These are phyloP conservation scores for Chloranthus sessilifolius DNA, from an alignment of 164 flowering plant genomes.

Conservation along the genomic window DNA sequence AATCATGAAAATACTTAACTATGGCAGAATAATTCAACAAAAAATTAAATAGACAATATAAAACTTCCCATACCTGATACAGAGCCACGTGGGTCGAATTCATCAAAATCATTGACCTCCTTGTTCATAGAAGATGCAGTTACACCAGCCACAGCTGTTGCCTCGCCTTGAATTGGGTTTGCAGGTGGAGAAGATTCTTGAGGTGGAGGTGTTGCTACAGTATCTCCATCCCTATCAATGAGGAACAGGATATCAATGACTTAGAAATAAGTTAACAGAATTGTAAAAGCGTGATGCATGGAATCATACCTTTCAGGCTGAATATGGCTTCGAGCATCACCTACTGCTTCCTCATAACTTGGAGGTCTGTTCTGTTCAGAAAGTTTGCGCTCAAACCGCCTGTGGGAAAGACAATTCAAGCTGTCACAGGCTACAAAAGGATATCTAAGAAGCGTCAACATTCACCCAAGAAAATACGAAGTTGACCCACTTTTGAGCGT, in stretches of 20 bases:
- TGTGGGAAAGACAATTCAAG: constrained; percentile 12
- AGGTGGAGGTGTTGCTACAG: constrained; percentile 21
- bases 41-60: too few species aligned
- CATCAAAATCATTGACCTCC: constrained; percentile 52
- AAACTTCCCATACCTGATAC: constrained; percentile 75
- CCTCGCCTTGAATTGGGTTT: constrained; percentile 26
- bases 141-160: constrained; percentile 20
- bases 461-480: too few species aligned
- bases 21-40: too few species aligned
- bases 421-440: neutral
- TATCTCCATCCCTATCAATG: constrained; percentile 48
- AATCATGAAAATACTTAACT: too few species aligned
- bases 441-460: too few species aligned
- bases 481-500: too few species aligned
- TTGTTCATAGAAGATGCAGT: constrained; percentile 32
- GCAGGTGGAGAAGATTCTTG: constrained; percentile 44
- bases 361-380: constrained; percentile 82
- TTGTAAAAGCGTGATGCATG: neutral
- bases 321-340: constrained; percentile 48
- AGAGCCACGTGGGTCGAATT: constrained; percentile 86
- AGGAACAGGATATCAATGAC: too few species aligned
- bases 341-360: constrained; percentile 76
- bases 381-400: constrained; percentile 49
- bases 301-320: constrained; percentile 72
- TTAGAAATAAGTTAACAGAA: constrained; percentile 7